Evolutionary conservation across 495 filamentous ascomycete species (phyloP).

Genomic region (Sphaerosporella brunnea): DNA sequence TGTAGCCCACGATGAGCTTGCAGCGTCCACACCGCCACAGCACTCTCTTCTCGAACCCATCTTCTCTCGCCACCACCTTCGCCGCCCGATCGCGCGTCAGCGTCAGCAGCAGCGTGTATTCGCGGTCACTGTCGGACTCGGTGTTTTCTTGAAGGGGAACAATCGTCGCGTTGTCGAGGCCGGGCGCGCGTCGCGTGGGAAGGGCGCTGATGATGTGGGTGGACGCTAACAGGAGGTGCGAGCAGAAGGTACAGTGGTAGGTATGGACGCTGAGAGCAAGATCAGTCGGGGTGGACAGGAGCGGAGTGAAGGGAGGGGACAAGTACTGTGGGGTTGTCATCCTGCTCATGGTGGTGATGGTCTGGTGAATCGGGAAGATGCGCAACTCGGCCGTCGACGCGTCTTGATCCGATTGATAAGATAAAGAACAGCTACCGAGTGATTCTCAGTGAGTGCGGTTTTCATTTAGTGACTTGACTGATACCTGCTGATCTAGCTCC

Average conservation of each 20-base stretch:
- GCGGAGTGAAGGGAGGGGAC: neutral
- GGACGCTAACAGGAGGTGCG: conserved; percentile 48
- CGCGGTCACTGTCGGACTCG: neutral
- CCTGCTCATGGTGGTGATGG: no score
- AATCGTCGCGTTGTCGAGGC: conserved; percentile 32
- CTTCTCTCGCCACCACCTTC: conserved; percentile 41
- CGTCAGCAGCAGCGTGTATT: conserved; percentile 24
- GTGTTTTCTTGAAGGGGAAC: conserved; percentile 26
- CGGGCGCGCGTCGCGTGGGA: conserved; percentile 33
- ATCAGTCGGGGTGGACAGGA: conserved; percentile 7
- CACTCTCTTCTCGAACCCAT: conserved; percentile 57
- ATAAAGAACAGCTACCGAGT: no score
- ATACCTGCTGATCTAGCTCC: no score
- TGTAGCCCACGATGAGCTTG: conserved; percentile 46
- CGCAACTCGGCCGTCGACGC: no score
- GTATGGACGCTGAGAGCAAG: conserved; percentile 29
- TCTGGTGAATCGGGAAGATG: no score
- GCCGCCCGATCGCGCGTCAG: conserved; percentile 32
- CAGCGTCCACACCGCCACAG: conserved; percentile 46
- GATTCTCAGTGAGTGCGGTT: no score
- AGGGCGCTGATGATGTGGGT: conserved; percentile 39
- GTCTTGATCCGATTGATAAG: no score
- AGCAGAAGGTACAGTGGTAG: conserved; percentile 59
- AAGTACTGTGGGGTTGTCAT: conserved; percentile 23
- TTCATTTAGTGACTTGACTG: no score